Evolutionary conservation across 1,139 yeast species (phyloP), one percentile per base, ranked within the genome.

Genomic region (Sugiyamaella castrensis): DNA sequence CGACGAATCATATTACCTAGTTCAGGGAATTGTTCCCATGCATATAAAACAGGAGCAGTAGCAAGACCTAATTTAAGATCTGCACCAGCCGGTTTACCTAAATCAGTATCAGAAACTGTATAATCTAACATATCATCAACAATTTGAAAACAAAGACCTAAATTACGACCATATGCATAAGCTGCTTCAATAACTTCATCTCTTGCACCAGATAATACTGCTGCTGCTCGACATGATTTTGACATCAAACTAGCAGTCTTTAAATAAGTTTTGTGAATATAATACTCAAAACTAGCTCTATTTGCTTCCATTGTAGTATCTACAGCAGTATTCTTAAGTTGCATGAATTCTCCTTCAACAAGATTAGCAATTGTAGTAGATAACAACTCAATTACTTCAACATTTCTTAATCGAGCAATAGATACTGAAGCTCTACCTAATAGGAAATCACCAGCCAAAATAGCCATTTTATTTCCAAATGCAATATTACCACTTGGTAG

Each of bases 321-420:
- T 1, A 75, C 73, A 2, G 89, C 94, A 0, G 96, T 88, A 68
- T 92, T 92, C 61, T 91, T 91, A 71, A 92, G 78, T 71, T 92
- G 98, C 98, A 92, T 91, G 65, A 92, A 91, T 69, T 92, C 98
- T 42, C 98, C 98, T 70, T 94, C 98, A 0, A 92, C 98, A 53
- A 94, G 75, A 66, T 94, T 94, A 26, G 98, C 98, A 65, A 92
- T 92, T 36, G 97, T 86, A 7, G 97, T 92, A 4, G 97, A 88
- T 70, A 94, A 79, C 53, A 94, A 76, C 70, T 92, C 98, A 55
- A 89, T 91, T 44, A 92, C 98, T 71, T 92, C 98, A n/a, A 96
- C 94, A 66, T 92, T 91, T 65, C 97, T 76, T 46, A 94, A 72
- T 55, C 98, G 75, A 8, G 98, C 95, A 59, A 92, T 84, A 1